Conservation (phyloP, 768 basidiomycete species). For the Phlegmacium glaucopus region DNA sequence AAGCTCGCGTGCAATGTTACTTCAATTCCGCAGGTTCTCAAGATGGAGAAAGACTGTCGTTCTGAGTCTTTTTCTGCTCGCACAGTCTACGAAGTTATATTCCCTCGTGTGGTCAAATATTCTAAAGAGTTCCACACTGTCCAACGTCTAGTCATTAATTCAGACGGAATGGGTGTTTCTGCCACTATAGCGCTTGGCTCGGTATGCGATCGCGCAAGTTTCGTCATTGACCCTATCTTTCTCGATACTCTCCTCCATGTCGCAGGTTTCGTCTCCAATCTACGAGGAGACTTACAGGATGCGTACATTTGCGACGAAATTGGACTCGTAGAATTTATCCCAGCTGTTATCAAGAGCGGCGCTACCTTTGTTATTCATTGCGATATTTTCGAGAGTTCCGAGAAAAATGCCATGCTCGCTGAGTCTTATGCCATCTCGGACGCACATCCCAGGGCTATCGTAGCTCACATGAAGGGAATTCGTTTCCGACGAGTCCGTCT, state of each 20-base stretch:
- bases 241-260: slow-evolving; percentile 66
- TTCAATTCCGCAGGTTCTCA: slow-evolving; percentile 33
- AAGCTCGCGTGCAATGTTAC: slow-evolving; percentile 32
- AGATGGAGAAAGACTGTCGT: slow-evolving; percentile 27
- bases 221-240: slow-evolving; percentile 53
- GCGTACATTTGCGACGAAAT: slow-evolving; percentile 64
- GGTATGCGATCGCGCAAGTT: slow-evolving; percentile 26
- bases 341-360: slow-evolving; percentile 36
- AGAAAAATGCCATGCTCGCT: slow-evolving; percentile 42
- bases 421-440: slow-evolving; percentile 50
- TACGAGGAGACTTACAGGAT: slow-evolving; percentile 45
- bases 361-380: slow-evolving; percentile 51
- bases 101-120: slow-evolving; percentile 68
- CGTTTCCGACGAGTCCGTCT: slow-evolving; percentile 57
- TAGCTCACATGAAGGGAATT: slow-evolving; percentile 56
- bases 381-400: slow-evolving; percentile 38
- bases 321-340: slow-evolving; percentile 43
- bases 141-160: slow-evolving; percentile 46
- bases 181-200: slow-evolving; percentile 45
- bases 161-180: slow-evolving; percentile 46
- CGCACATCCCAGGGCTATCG: slow-evolving; percentile 33
- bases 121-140: slow-evolving; percentile 55
- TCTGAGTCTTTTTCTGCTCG: slow-evolving; percentile 51
- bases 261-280: slow-evolving; percentile 68
- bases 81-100: slow-evolving; percentile 62